Base-by-base conservation (phyloP, 805 yeast genomes). In the Yarrowia divulgata region DNA sequence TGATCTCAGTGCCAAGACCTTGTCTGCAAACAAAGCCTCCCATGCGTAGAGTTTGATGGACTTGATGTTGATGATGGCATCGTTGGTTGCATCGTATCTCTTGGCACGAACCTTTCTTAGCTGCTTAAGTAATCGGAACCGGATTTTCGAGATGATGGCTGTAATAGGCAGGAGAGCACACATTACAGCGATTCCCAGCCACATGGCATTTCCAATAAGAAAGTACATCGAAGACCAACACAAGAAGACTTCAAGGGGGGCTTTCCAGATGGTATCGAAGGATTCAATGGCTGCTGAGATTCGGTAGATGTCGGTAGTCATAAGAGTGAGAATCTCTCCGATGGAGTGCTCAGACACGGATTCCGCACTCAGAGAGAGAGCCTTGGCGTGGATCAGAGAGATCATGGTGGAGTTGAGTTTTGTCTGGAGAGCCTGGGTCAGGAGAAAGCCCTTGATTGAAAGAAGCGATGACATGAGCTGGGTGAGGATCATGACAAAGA, bases 281-380 rank as follows among this genome's bases (percentile, higher is more conserved):
- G 88, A 87, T 76, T 90, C 93, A 32, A 90, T 85, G 69, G 92
- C 82, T 73, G 90, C 97, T 77, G 90, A 97, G 69, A 93, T 81
- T 79, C 97, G 86, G 79, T 90, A 96, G 2, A 93, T 88, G 80
- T 93, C 98, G 52, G 93, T 97, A 66, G 97, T 88, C 97, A 93
- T 93, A 74, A 93, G 82, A 75, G 93, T 93, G 69, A 93, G 97
- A 73, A 94, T 90, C 77, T 93, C 97, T 75, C 98, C 98, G 7
- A 97, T 90, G 35, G 91, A 85, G 49, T 91, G 86, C 29, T 83
- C 81, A 40, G 82, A 82, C 70, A 88, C 84, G 9, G 92, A 86
- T 60, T 87, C 88, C 9, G 87, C 84, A 1, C 96, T 87, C n/a
- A 93, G 79, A 34, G 76, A 81, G 68, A 93, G 81, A 0, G 95